A percentile compares a stretch with the other conserved stretches of the same genome.
These are phyloP conservation scores for Pistacia integerrima DNA, from an alignment of 345 rosid genomes.

Conservation along the genomic window DNA sequence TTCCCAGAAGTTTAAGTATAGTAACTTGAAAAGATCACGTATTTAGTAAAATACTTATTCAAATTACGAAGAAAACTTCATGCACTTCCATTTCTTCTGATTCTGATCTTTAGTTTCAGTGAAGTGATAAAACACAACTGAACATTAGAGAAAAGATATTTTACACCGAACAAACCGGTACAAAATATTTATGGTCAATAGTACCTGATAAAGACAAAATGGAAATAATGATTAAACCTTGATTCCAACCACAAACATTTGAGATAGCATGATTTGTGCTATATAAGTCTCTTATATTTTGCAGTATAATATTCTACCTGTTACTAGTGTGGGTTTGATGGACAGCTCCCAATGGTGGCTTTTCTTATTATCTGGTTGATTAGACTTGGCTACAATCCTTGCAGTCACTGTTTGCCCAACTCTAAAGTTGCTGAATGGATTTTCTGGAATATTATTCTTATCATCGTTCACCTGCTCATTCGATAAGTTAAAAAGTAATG, in stretches of 20 bases:
- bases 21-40: no score
- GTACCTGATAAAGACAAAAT: background rate
- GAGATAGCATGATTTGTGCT: background rate
- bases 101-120: background rate
- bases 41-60: no score
- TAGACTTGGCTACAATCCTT: conserved; percentile 62
- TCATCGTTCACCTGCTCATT: conserved; percentile 59
- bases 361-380: conserved; percentile 49
- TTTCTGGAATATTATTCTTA: conserved; percentile 43
- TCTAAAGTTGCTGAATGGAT: conserved; percentile 68
- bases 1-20: background rate
- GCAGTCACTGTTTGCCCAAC: conserved; percentile 90
- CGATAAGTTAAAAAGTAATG: conserved; percentile 21
- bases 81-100: background rate
- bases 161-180: no score
- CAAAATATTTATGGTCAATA: background rate
- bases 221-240: background rate
- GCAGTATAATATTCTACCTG: conserved; percentile 47
- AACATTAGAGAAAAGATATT: no score
- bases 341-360: conserved; percentile 81
- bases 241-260: background rate
- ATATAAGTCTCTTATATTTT: background rate
- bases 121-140: no score
- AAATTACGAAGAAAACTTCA: no score
- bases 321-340: conserved; percentile 59